phyloP scores from a whole-genome alignment of 805 yeast genomes.

The Yarrowia yakushimensis region DNA sequence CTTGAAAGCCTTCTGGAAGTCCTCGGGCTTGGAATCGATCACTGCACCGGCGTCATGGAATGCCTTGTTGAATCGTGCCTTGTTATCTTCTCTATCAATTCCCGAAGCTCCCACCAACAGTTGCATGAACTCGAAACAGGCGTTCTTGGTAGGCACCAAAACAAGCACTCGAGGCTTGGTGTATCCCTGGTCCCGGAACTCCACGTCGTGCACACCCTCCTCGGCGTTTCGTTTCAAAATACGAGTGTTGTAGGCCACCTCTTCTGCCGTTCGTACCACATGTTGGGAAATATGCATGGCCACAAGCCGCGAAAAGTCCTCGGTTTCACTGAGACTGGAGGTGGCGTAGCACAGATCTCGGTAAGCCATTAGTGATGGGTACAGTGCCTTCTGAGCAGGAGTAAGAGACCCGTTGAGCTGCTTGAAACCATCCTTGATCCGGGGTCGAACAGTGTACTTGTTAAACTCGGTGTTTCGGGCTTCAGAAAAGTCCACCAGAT shows the following conservation, averaged over 20 bases:
- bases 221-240: constrained; percentile 32
- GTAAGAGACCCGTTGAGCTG: not conserved
- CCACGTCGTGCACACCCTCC: constrained; percentile 51
- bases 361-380: constrained; percentile 1
- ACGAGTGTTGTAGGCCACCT: constrained; percentile 1
- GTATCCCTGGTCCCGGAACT: constrained; percentile 88
- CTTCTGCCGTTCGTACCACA: constrained; percentile 1
- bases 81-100: constrained; percentile 74
- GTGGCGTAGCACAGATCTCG: not conserved
- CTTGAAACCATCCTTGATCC: not conserved
- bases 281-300: constrained; percentile 21
- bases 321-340: not conserved
- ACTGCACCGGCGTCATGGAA: constrained; percentile 54
- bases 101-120: constrained; percentile 61
- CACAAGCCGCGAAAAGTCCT: constrained; percentile 7
- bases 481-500: constrained; percentile 1
- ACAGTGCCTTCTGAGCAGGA: not conserved
- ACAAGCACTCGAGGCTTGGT: constrained; percentile 87
- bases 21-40: constrained; percentile 67
- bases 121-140: constrained; percentile 66
- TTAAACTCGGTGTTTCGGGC: not conserved
- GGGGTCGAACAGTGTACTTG: constrained; percentile 1
- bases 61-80: constrained; percentile 66
- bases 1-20: constrained; percentile 71
- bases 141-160: constrained; percentile 76